Base-by-base conservation (phyloP, 208 protist species). In the Leishmania gerbilli region DNA sequence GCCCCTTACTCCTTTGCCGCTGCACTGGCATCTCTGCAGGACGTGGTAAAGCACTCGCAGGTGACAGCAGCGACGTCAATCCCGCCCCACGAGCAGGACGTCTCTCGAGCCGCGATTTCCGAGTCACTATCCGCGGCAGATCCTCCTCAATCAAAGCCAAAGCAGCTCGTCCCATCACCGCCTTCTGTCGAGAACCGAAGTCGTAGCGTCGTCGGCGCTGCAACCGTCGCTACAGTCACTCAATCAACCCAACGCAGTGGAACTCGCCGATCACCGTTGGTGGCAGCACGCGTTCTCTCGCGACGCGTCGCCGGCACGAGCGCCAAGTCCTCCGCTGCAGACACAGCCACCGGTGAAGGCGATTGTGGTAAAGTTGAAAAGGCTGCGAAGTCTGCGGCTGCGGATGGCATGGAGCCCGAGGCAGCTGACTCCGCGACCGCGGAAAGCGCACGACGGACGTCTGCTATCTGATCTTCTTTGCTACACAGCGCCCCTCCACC, bases 1-100 rank as follows among this genome's bases (percentile, higher is more conserved):
- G 71, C 58, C 17, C 34, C 81, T 55, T 79, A 75, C 64, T 85
- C 81, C 19, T 85, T 85, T 51, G 77, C 62, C 8, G n/a, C 77
- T 0, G 40, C 37, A 4, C 27, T 85, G n/a, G 1, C 51, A 11
- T n/a, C 71, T 13, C 62, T 81, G 64, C 81, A 55, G 5, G 51
- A 58, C 13, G 76, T 40, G 27, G 81, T 85, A 45, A 47, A 60
- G 8, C 31, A 56, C 49, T 60, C 51, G 7, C 24, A 4, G 58
- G 27, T 64, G 34, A 37, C n/a, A 27, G 9, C 53, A 77, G 13
- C 53, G 21, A 19, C 15, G 47, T 53, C 27, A 27, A 58, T 34
- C 15, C 71, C 71, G 13, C 21, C 68, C 64, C 31, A 68, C 34
- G 27, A 42, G 64, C 64, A 68, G 2, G 15, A 8, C 31, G 31